phyloP scores from a whole-genome alignment of 306 rosid genomes.

The Prosopis cineraria region DNA sequence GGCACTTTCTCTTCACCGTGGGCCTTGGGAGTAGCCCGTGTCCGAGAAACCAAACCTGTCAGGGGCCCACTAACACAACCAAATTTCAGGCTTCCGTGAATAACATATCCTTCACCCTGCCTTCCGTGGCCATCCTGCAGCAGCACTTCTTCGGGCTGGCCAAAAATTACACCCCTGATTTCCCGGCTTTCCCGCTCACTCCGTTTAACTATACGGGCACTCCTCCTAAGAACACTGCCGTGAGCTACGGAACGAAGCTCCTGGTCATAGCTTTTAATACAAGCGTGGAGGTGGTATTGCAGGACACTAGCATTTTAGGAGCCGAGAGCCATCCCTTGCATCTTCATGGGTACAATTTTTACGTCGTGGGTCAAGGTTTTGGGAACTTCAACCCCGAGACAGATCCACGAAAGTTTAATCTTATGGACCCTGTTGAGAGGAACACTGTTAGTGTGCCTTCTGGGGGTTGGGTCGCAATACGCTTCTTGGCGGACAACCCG shows the following conservation, averaged over 20 bases:
- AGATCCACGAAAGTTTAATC: slow-evolving; percentile 58
- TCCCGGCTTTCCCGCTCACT: slow-evolving; percentile 48
- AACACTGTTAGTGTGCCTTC: slow-evolving; percentile 74
- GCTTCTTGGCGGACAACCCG: slow-evolving; percentile 78
- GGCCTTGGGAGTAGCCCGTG: slow-evolving; percentile 74
- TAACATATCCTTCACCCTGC: slow-evolving; percentile 60
- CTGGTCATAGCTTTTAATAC: slow-evolving; percentile 45
- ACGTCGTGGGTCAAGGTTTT: slow-evolving; percentile 66
- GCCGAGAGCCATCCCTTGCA: slow-evolving; percentile 82
- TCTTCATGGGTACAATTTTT: slow-evolving; percentile 78
- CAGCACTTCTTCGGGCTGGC: slow-evolving; percentile 49
- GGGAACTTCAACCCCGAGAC: slow-evolving; percentile 59
- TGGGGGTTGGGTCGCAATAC: slow-evolving; percentile 78
- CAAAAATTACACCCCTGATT: slow-evolving; percentile 50
- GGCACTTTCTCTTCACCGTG: slow-evolving; percentile 58
- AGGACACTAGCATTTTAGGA: slow-evolving; percentile 70
- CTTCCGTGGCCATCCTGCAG: slow-evolving; percentile 64
- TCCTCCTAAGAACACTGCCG: slow-evolving; percentile 55
- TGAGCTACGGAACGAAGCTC: slow-evolving; percentile 50
- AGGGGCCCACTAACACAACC: slow-evolving; percentile 66
- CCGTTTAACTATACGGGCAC: slow-evolving; percentile 60
- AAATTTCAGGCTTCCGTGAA: slow-evolving; percentile 66
- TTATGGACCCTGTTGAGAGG: slow-evolving; percentile 71
- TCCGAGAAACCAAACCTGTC: slow-evolving; percentile 65
- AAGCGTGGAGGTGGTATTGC: slow-evolving; percentile 55